Conservation (phyloP, 2,329 filamentous ascomycete species). For the Xylaria sp. region DNA sequence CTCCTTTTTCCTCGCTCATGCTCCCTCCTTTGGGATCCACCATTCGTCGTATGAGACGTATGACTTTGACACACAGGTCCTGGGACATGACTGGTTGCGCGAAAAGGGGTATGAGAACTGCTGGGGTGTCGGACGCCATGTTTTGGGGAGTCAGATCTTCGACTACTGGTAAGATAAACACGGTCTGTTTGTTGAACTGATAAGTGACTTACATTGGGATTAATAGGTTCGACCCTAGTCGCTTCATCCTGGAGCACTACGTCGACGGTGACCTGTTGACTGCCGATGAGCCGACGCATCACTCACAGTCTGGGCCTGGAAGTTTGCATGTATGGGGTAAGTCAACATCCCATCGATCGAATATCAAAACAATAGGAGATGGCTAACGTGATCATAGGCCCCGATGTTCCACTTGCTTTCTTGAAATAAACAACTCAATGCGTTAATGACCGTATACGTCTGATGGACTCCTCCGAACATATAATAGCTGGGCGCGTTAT, state of each 20-base stretch:
- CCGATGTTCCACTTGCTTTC: slow-evolving; percentile 28
- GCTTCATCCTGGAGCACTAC: slow-evolving; percentile 65
- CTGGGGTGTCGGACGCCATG: slow-evolving; percentile 67
- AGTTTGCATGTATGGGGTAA: slow-evolving; percentile 44
- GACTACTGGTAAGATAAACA: slow-evolving; percentile 57
- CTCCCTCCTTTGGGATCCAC: slow-evolving; percentile 51
- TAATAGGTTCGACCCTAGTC: slow-evolving; percentile 54
- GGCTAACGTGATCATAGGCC: slow-evolving; percentile 20
- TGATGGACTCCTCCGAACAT: neutral
- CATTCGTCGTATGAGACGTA: slow-evolving; percentile 66
- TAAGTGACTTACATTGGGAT: neutral
- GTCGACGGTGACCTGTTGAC: slow-evolving; percentile 63
- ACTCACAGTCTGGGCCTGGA: slow-evolving; percentile 36
- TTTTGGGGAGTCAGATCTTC: slow-evolving; percentile 66
- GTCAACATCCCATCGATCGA: neutral
- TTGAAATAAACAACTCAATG: slow-evolving; percentile 7
- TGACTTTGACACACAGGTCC: slow-evolving; percentile 64
- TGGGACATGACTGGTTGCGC: slow-evolving; percentile 65
- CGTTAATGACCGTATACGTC: neutral
- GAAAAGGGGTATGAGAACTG: slow-evolving; percentile 58
- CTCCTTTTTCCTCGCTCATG: slow-evolving; percentile 47
- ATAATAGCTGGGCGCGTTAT: neutral
- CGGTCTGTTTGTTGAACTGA: neutral
- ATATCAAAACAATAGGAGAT: neutral
- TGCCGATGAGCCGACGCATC: slow-evolving; percentile 45